Evolutionary conservation across 1,139 yeast species (phyloP).

Genomic region (Hyphopichia pseudoburtonii): DNA sequence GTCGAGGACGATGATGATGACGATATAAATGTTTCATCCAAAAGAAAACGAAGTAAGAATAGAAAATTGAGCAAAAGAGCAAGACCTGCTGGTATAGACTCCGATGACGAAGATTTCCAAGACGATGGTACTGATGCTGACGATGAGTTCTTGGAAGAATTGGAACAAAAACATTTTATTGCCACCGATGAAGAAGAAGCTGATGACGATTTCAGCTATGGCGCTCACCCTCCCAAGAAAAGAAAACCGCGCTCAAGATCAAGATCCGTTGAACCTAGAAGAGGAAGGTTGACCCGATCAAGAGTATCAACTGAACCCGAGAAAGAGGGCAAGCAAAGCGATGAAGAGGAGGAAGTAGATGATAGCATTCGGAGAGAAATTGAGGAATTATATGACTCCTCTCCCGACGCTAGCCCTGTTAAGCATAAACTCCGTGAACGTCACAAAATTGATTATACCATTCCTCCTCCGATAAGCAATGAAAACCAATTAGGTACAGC

Average conservation of each 20-base stretch:
- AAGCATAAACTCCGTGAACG: constrained; percentile 74
- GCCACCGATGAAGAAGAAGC: constrained; percentile 40
- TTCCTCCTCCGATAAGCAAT: constrained; percentile 77
- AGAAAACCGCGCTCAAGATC: constrained; percentile 26
- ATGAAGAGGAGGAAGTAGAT: constrained; percentile 27
- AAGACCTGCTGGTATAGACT: constrained; percentile 16
- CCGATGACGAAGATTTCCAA: constrained; percentile 24
- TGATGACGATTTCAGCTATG: constrained; percentile 30
- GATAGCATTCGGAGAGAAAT: constrained; percentile 50
- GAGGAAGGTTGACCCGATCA: constrained; percentile 18
- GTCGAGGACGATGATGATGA: constrained; percentile 33
- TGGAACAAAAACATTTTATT: constrained; percentile 34
- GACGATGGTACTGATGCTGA: constrained; percentile 32
- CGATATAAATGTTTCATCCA: constrained; percentile 23
- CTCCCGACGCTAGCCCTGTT: constrained; percentile 52
- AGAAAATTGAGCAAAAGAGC: constrained; percentile 13
- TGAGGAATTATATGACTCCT: constrained; percentile 52
- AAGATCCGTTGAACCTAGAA: constrained; percentile 21
- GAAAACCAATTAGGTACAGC: constrained; percentile 30
- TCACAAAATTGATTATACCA: constrained; percentile 71
- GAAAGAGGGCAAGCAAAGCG: constrained; percentile 24
- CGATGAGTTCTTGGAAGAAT: constrained; percentile 30
- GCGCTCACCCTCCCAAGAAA: constrained; percentile 15
- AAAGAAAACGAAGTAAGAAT: constrained; percentile 13
- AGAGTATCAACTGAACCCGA: constrained; percentile 17